phyloP scores from a whole-genome alignment of 2,329 filamentous ascomycete genomes.

The Tolypocladium ovalisporum region DNA sequence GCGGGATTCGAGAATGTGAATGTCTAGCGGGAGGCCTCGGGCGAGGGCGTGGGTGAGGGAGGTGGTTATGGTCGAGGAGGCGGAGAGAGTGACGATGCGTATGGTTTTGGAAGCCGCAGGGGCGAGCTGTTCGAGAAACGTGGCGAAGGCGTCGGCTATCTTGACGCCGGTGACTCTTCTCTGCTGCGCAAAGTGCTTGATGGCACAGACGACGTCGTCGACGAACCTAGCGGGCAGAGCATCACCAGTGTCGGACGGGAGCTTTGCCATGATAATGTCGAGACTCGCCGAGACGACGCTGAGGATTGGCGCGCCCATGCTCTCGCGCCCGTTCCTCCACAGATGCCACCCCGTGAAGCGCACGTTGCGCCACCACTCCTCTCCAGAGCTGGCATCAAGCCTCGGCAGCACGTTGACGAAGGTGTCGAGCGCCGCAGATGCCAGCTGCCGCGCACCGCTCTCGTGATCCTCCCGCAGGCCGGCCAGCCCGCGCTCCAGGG shows the following conservation, averaged over 20 bases:
- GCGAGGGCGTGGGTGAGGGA: slow-evolving; percentile 32
- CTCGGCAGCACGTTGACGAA: slow-evolving; percentile 34
- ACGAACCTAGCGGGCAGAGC: slow-evolving; percentile 3
- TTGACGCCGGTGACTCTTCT: slow-evolving; percentile 14
- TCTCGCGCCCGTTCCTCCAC: slow-evolving; percentile 54
- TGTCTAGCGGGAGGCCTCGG: slow-evolving; percentile 30
- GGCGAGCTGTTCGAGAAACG: slow-evolving; percentile 16
- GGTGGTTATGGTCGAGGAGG: slow-evolving; percentile 48
- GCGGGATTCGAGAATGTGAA: slow-evolving; percentile 55
- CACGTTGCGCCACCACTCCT: slow-evolving; percentile 42
- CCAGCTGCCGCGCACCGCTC: slow-evolving; percentile 49
- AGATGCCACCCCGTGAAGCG: slow-evolving; percentile 51
- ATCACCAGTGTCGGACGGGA: slow-evolving; percentile 6
- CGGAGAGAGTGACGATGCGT: slow-evolving; percentile 48
- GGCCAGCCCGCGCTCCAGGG: slow-evolving; percentile 35
- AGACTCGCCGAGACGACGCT: slow-evolving; percentile 36
- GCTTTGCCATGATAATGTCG: slow-evolving; percentile 21
- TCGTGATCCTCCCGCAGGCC: slow-evolving; percentile 43
- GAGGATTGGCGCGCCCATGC: slow-evolving; percentile 52
- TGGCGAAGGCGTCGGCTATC: slow-evolving; percentile 23
- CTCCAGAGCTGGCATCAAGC: slow-evolving; percentile 11
- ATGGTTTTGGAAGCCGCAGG: slow-evolving; percentile 16
- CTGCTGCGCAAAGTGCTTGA: slow-evolving; percentile 7
- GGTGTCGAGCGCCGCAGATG: slow-evolving; percentile 36
- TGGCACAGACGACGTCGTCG: slow-evolving; percentile 9